Conservation (phyloP, 345 rosid species). For the Hypericum perforatum region DNA sequence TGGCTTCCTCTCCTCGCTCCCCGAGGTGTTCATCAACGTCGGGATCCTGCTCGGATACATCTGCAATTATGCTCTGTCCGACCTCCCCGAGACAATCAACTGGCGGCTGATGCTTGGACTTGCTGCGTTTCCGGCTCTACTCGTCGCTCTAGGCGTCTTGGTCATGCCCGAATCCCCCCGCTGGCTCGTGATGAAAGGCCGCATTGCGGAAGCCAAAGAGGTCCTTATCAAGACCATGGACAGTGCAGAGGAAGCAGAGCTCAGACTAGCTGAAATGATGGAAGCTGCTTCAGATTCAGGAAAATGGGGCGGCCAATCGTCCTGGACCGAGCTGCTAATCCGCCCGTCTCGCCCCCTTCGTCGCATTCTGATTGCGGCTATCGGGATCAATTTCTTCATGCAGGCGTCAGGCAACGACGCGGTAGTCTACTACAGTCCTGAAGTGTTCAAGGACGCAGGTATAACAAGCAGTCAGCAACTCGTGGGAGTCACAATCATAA, state of each 20-base stretch:
- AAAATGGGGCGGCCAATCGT: not conserved
- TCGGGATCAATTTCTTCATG: constrained; percentile 1
- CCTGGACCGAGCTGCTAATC: not conserved
- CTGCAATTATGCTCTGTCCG: not conserved
- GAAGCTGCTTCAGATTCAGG: not conserved
- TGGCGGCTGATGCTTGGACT: constrained; percentile 4
- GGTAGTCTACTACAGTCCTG: constrained; percentile 37
- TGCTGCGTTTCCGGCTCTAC: not conserved
- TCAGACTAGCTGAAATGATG: not conserved
- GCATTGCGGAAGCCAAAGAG: not conserved
- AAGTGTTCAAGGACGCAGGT: constrained; percentile 49
- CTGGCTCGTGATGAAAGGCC: not conserved
- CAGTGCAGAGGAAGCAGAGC: constrained; percentile 1
- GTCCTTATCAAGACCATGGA: not conserved
- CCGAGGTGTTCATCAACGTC: constrained; percentile 3
- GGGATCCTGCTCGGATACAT: constrained; percentile 1
- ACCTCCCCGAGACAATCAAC: not conserved
- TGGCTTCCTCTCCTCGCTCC: constrained; percentile 1
- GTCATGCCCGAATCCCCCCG: constrained; percentile 2
- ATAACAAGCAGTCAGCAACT: constrained; percentile 34
- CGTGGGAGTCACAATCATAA: constrained; percentile 42
- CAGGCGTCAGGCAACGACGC: not conserved
- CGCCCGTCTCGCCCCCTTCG: constrained; percentile 2
- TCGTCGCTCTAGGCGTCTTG: not conserved
- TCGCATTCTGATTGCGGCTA: not conserved